Evolutionary conservation across 1,139 yeast genomes (phyloP).

Genomic region (Arxiozyma slooffiae): DNA sequence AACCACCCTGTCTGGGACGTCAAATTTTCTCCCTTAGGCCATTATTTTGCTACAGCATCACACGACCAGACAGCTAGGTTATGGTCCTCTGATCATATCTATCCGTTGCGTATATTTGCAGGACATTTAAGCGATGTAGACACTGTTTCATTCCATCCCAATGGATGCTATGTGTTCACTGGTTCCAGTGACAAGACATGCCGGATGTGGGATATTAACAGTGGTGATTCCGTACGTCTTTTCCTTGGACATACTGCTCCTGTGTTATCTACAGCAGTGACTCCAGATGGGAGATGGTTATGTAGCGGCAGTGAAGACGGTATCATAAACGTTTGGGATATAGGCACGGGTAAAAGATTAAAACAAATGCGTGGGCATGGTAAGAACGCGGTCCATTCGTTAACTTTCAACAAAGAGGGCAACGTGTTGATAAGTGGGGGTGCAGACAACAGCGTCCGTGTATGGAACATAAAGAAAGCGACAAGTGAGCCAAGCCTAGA

Average conservation of each 20-base stretch:
- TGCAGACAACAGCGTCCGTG: slow-evolving; percentile 85
- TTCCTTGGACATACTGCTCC: slow-evolving; percentile 92
- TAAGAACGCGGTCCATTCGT: slow-evolving; percentile 70
- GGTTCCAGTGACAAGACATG: slow-evolving; percentile 94
- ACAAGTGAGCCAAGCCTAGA: slow-evolving; percentile 73
- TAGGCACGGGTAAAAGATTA: slow-evolving; percentile 78
- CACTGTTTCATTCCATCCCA: slow-evolving; percentile 91
- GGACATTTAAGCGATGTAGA: slow-evolving; percentile 97
- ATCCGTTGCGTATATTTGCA: slow-evolving; percentile 90
- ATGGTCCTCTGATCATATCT: slow-evolving; percentile 98
- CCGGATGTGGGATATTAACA: slow-evolving; percentile 94
- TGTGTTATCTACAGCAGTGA: slow-evolving; percentile 72
- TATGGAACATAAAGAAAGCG: slow-evolving; percentile 88
- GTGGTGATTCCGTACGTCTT: slow-evolving; percentile 85
- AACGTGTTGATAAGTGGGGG: slow-evolving; percentile 85
- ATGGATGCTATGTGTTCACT: slow-evolving; percentile 84
- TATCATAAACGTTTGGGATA: slow-evolving; percentile 85
- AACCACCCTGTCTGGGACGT: slow-evolving; percentile 98
- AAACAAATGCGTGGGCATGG: slow-evolving; percentile 90
- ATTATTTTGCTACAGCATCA: slow-evolving; percentile 93
- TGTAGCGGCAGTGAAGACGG: slow-evolving; percentile 95
- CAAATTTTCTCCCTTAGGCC: slow-evolving; percentile 87
- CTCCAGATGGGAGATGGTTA: slow-evolving; percentile 95
- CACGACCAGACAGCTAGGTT: slow-evolving; percentile 95
- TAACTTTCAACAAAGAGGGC: slow-evolving; percentile 81